Base-by-base conservation (phyloP, 768 basidiomycete species). In the Cubamyces lactineus region DNA sequence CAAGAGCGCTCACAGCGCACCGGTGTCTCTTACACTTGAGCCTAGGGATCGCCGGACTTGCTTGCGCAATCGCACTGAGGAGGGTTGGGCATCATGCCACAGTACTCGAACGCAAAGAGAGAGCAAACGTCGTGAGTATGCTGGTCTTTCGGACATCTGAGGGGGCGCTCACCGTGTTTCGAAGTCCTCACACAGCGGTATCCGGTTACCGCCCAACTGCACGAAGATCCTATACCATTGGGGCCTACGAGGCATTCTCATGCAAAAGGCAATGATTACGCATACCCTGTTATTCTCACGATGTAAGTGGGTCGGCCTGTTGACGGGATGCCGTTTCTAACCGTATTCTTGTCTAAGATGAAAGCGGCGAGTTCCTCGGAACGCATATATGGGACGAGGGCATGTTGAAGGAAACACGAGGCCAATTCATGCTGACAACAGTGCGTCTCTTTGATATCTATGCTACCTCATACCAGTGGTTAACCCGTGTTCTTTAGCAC, bases 161-260 rank as follows among this genome's bases (percentile, higher is more conserved):
- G 34, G 1, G 34, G 9, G 11, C 11, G 1, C 19, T 11, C 23
- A 42, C 0, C 46, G 13, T 24, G 13, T n/a, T 19, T 16, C 21
- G 11, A 39, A 71, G 70, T 51, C 56, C 26, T 60, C 63, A 1
- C 16, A 59, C 26, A 66, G 72, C 13, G 75, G 75, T 5, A 53
- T 73, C 23, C 68, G 74, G 1, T 64, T 77, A 53, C 72, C 76
- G 28, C 77, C 78, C 1, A 79, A 78, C 55, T 67, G 76, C 68
- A 71, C 73, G 46, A 74, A 76, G 56, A 71, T 79, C 2, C 69
- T 78, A 30, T 68, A 70, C 28, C 70, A 72, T 46, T 79, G 77
- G 77, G 76, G 75, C 13, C 66, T 78, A 50, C 60, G 61, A n/a
- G 56, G 65, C 23, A 53, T 70, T n/a, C 53, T 76, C 12, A 41